Evolutionary conservation across 75 land plant genomes (phyloP).

Genomic region (Selaginella tamariscina): DNA sequence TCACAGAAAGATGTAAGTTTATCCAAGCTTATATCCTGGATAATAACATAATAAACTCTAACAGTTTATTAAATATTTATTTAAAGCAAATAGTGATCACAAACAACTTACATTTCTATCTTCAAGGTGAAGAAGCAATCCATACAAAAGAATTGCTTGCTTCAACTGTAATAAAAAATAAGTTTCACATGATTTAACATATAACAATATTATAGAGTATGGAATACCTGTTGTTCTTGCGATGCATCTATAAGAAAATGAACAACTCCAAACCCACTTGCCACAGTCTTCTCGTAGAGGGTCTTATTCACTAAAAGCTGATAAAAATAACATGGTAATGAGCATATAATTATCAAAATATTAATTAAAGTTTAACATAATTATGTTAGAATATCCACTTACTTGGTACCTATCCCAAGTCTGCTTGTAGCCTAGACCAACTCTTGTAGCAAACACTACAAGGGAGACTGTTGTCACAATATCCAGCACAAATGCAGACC

Average conservation of each 20-base stretch:
- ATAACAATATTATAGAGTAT: no score
- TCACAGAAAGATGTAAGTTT: conserved; percentile 32
- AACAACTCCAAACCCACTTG: conserved; percentile 88
- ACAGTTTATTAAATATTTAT: no score
- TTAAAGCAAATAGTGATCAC: no score
- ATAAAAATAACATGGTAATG: conserved; percentile 2
- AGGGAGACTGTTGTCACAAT: conserved; percentile 66
- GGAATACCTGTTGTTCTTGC: conserved; percentile 77
- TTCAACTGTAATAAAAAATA: conserved; percentile 45
- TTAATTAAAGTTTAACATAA: neutral
- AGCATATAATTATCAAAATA: neutral
- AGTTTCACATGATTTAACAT: neutral
- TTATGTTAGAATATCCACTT: conserved; percentile 2
- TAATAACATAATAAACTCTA: no score
- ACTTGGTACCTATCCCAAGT: conserved; percentile 90
- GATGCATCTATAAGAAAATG: conserved; percentile 96
- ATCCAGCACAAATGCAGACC: conserved; percentile 79
- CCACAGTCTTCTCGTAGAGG: conserved; percentile 90
- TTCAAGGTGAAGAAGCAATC: conserved; percentile 38
- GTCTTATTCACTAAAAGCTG: conserved; percentile 87
- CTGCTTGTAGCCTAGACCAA: conserved; percentile 81
- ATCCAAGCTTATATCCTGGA: neutral
- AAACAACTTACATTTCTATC: conserved; percentile 40
- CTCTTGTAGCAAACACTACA: conserved; percentile 48
- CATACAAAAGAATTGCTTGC: conserved; percentile 70